Evolutionary conservation across 1,284 basidiomycete species (phyloP).

Genomic region (Sanghuangporus sanghuang): DNA sequence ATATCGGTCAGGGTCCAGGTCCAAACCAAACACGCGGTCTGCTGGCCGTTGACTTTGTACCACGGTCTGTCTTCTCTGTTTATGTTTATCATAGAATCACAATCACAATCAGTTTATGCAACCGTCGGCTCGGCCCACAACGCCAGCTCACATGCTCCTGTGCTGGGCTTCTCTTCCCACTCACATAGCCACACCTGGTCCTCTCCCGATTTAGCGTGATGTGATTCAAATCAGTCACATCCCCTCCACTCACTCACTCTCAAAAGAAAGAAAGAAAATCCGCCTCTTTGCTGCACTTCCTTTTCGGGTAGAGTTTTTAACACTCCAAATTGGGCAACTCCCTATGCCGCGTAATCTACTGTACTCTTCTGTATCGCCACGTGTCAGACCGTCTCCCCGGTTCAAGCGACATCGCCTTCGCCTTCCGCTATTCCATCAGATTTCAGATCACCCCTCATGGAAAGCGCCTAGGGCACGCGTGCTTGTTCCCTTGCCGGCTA

Average conservation of each 20-base stretch:
- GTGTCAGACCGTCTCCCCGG: not conserved
- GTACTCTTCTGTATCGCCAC: not conserved
- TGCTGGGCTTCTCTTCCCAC: not conserved
- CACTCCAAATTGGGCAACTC: not conserved
- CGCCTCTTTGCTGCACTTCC: not conserved
- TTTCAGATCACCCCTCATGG: not conserved
- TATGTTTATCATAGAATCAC: no score
- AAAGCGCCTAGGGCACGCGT: not conserved
- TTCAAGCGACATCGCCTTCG: no score
- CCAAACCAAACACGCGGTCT: not conserved
- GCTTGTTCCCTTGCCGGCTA: not conserved
- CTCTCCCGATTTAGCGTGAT: no score
- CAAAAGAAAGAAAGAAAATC: no score
- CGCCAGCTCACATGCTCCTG: not conserved
- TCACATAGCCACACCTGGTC: not conserved
- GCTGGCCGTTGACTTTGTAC: not conserved
- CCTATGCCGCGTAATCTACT: not conserved
- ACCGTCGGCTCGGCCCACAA: no score
- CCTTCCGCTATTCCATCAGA: not conserved
- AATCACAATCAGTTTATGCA: no score
- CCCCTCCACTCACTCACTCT: no score
- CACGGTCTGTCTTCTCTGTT: not conserved
- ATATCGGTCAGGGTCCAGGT: not conserved
- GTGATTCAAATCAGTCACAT: not conserved
- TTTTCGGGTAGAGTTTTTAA: not conserved